A percentile compares a stretch with the other conserved stretches of the same genome.
These are phyloP conservation scores for Metschnikowia sp. DNA, from an alignment of 805 yeast genomes.

Conservation along the genomic window DNA sequence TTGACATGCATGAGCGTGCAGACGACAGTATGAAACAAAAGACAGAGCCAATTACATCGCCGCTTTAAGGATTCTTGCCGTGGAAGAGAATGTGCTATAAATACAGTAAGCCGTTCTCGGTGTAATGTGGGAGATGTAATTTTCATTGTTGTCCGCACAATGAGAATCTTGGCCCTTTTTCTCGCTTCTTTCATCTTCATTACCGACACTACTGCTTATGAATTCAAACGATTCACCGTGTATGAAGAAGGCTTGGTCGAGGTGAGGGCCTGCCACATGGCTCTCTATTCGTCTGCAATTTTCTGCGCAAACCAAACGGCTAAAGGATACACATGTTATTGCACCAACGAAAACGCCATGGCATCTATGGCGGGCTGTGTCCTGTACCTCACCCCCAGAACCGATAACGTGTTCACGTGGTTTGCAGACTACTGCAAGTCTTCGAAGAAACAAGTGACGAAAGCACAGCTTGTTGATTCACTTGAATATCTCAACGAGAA, in stretches of 20 bases:
- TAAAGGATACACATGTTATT: conserved; percentile 1
- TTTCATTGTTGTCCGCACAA: not conserved
- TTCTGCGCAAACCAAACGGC: conserved; percentile 3
- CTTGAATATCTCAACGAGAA: not conserved
- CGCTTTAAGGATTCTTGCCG: not conserved
- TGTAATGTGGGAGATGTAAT: no score
- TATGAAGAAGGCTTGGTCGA: conserved; percentile 1
- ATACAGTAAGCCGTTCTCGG: not conserved
- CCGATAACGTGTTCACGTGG: not conserved
- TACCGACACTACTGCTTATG: conserved; percentile 1
- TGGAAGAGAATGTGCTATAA: not conserved
- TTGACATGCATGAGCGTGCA: not conserved
- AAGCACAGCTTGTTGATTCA: not conserved
- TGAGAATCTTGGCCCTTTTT: not conserved
- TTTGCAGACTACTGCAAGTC: not conserved
- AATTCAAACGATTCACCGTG: conserved; percentile 1
- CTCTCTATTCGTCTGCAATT: conserved; percentile 2
- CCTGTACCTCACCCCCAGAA: not conserved
- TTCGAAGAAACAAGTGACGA: not conserved
- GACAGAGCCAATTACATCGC: not conserved
- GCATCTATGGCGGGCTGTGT: conserved; percentile 8
- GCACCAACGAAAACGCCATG: conserved; percentile 6
- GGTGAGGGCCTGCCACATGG: conserved; percentile 2
- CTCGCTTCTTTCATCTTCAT: not conserved
- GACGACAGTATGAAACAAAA: not conserved